Evolutionary conservation across 129 eudicot species (phyloP), one percentile per base, ranked within the genome.

Genomic region (Flaveria bidentis): DNA sequence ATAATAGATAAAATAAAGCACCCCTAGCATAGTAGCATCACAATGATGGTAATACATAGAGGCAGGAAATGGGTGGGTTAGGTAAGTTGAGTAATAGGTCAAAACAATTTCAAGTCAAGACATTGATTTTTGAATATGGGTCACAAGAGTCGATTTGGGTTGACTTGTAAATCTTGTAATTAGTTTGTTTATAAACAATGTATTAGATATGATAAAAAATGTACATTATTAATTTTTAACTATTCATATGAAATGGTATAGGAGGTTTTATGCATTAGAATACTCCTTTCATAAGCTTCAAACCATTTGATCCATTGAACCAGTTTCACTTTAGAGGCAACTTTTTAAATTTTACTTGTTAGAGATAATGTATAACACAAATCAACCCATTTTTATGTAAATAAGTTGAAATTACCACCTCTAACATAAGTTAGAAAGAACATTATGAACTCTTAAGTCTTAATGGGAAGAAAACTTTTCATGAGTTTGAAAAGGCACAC

Each of bases 321-420:
- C 14, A 20, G 28, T 57, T 20, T 57, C 64, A 57, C 50, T 8
- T 22, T 22, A 57, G 41, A 36, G 5, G 5, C 64, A 57, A 57
- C 64, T 8, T 22, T 22, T 18, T 57, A 57, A 57, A 52, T 1
- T 57, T 6, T 13, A 57, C 64, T 9, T 3, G 36, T 10, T 20
- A 20, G 12, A 23, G 9, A 57, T 10, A 8, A 57, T 22, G 64
- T 22, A 57, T 22, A 22, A 57, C 15, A 1, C 14, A 57, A 57
- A 71, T 71, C 30, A 30, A 50, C 44, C 13, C 9, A 71, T 2
- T 28, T 51, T 71, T 28, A 50, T 41, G 41, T 71, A 71, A 30
- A 10, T 50, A 5, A 63, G 63, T n/a, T 11, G 17, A 33, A 71
- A n/a, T 33, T 33, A 71, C 64, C 18, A 30, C 76, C 65, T 71